Conservation (phyloP, 768 basidiomycete species). For the Termitomyces titanicus region DNA sequence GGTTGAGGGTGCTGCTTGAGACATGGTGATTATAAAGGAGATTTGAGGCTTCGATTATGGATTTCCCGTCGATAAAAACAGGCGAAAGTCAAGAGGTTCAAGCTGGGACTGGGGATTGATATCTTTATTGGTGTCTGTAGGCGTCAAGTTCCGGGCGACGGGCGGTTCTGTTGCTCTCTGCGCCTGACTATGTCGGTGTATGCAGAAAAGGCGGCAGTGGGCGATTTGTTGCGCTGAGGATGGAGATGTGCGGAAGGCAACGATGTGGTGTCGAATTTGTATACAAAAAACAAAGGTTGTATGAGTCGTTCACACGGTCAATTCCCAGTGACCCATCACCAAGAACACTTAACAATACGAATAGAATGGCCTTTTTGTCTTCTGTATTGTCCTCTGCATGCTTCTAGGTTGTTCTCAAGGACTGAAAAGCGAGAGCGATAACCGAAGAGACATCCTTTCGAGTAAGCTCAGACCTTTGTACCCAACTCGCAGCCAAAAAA, state of each 20-base stretch:
- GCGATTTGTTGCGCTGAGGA: not conserved
- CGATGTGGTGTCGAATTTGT: not conserved
- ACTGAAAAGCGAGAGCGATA: not conserved
- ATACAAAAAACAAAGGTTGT: conserved; percentile 8
- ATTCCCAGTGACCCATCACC: not conserved
- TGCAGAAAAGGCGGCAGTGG: conserved; percentile 1
- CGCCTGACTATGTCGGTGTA: not conserved
- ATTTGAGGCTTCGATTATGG: not conserved
- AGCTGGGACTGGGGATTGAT: conserved; percentile 10
- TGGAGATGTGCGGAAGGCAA: conserved; percentile 3
- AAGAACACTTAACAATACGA: not conserved
- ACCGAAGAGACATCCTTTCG: not conserved
- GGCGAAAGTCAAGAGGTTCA: conserved; percentile 1
- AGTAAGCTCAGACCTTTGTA: not conserved
- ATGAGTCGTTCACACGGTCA: conserved; percentile 11
- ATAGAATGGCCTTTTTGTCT: conserved; percentile 2
- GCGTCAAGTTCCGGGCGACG: not conserved
- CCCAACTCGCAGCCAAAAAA: not conserved
- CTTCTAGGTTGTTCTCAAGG: not conserved
- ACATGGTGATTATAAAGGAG: conserved; percentile 17
- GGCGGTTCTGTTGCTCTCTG: not conserved
- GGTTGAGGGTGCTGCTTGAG: conserved; percentile 27
- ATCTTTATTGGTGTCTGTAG: not conserved
- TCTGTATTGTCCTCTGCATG: not conserved
- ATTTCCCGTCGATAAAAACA: conserved; percentile 5